Percentiles rank a stretch among this genome's conserved stretches.
Conservation (phyloP, 495 filamentous ascomycete genomes). For the Penicillium subrubescens region DNA sequence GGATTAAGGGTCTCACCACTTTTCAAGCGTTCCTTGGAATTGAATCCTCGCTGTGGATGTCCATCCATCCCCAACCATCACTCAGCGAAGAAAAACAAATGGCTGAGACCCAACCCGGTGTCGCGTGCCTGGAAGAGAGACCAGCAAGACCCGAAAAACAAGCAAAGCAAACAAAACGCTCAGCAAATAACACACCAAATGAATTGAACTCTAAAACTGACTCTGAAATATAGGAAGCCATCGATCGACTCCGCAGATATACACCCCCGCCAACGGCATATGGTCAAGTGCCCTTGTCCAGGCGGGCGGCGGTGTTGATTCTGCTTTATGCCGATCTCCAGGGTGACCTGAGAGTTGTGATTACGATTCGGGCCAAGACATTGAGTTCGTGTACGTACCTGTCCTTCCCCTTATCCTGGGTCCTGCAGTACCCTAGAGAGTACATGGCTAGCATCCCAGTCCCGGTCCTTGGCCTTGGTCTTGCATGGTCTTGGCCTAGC, state of each 20-base stretch:
- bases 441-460: neutral
- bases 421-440: neutral
- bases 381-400: conserved; percentile 59
- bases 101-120: conserved; percentile 15
- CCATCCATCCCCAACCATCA: conserved; percentile 21
- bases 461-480: neutral
- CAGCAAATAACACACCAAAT: neutral
- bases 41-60: conserved; percentile 17
- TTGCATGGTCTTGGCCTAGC: conserved; percentile 2
- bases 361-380: conserved; percentile 81
- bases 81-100: neutral
- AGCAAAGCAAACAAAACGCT: neutral
- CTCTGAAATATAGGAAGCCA: conserved; percentile 60
- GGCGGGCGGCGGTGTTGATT: conserved; percentile 81
- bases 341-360: conserved; percentile 77
- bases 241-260: conserved; percentile 75
- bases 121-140: conserved; percentile 10
- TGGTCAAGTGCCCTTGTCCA: conserved; percentile 65
- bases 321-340: conserved; percentile 79
- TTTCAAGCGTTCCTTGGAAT: neutral
- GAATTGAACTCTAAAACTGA: conserved; percentile 2
- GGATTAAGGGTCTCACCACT: neutral
- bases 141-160: neutral
- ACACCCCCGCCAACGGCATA: conserved; percentile 60
- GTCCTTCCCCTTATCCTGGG: neutral